Evolutionary conservation across 768 basidiomycete genomes (phyloP), one percentile per base, ranked within the genome.

Genomic region (Grammothele lineata): DNA sequence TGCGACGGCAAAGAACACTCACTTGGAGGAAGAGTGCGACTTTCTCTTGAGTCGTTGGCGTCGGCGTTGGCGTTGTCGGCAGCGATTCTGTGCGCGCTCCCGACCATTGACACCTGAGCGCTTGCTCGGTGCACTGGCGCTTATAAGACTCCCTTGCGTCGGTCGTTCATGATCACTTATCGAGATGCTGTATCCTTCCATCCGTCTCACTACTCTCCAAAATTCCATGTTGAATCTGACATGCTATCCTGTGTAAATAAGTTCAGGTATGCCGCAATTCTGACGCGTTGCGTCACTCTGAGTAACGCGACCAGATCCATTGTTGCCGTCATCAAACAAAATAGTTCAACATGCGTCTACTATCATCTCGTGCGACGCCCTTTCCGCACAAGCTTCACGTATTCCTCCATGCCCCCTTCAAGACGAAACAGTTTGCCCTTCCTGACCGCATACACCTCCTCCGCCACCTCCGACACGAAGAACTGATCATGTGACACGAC

Each of bases 401-500:
- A 53, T 18, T 47, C 42, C 27, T 53, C 46, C 51, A 53, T 47
- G 4, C 51, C 51, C 3, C 51, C 51, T 23, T 48, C 51, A 17
- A 53, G 22, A 3, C 38, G 33, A 32, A 90, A 74, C 41, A 97
- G 74, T 64, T 90, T 93, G 75, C 94, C 95, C 74, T 87, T 87
- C 57, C 73, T 64, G 51, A 92, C 94, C 46, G 96, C 73, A 60
- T 98, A 95, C 87, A 97, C 95, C 71, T 96, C 83, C 66, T 97
- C 93, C 54, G 95, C 97, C 70, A 94, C 96, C 41, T 97, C 84
- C 22, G 78, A 83, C 66, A 98, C 91, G 76, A 98, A 98, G 74
- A 98, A 95, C 64, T 92, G 90, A 17, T 95, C 97, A 72, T 99
- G 95, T 37, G 87, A 92, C 7, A 93, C 94, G 72, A 93, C 85